Evolutionary conservation across 2,329 filamentous ascomycete genomes (phyloP).

Genomic region (Trichoderma koningiopsis): DNA sequence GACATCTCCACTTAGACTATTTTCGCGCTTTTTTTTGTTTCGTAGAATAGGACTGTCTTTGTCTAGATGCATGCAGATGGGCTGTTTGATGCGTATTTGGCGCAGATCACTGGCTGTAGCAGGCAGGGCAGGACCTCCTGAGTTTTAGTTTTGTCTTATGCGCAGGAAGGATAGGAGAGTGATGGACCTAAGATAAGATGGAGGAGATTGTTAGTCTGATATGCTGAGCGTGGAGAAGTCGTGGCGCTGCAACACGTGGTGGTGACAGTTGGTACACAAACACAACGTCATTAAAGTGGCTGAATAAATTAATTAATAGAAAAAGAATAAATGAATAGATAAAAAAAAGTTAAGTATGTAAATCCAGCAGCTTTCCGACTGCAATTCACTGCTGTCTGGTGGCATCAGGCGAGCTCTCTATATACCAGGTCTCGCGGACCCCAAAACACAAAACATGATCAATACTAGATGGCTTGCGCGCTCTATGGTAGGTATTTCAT

Average conservation of each 20-base stretch:
- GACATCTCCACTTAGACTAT: not conserved
- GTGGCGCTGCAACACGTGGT: too few species aligned
- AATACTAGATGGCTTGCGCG: not conserved
- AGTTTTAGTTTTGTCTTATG: not conserved
- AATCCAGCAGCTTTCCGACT: not conserved
- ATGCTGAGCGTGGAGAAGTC: too few species aligned
- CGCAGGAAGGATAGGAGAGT: not conserved
- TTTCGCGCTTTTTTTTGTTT: not conserved
- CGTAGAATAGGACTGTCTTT: not conserved
- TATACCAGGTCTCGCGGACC: not conserved
- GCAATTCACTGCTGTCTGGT: not conserved
- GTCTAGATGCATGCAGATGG: not conserved
- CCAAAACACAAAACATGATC: not conserved
- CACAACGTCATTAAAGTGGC: too few species aligned
- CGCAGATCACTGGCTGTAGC: not conserved
- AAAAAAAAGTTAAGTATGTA: too few species aligned
- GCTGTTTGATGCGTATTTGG: not conserved
- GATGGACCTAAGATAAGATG: not conserved
- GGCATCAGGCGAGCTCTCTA: not conserved
- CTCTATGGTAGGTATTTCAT: conserved; percentile 13
- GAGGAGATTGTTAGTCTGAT: not conserved
- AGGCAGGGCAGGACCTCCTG: not conserved
- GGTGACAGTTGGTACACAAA: too few species aligned
- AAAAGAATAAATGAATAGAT: too few species aligned
- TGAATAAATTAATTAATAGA: not conserved